Evolutionary conservation across 1,284 basidiomycete genomes (phyloP).

Genomic region (Cutaneotrichosporon sp.): DNA sequence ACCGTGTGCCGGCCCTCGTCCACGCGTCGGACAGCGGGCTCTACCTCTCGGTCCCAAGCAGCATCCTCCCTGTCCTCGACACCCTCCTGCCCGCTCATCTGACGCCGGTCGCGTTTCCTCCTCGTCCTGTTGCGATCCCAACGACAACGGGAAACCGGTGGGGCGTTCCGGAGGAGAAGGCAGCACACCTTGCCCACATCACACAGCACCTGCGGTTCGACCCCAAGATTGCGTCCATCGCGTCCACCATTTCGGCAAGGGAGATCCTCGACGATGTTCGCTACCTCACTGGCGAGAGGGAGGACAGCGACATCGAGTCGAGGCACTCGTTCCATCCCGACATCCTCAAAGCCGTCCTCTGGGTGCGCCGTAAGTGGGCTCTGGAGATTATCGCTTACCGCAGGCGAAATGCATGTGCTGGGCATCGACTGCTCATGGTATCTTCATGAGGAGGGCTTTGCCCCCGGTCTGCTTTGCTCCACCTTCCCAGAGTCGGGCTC

Average conservation of each 20-base stretch:
- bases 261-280: slow-evolving; percentile 69
- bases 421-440: slow-evolving; percentile 69
- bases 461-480: slow-evolving; percentile 77
- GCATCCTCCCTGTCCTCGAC: slow-evolving; percentile 43
- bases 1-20: slow-evolving; percentile 22
- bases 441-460: slow-evolving; percentile 63
- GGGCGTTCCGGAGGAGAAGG: slow-evolving; percentile 37
- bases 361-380: slow-evolving; percentile 62
- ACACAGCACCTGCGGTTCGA: slow-evolving; percentile 39
- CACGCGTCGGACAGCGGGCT: slow-evolving; percentile 34
- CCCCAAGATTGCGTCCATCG: slow-evolving; percentile 20
- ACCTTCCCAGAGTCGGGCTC: slow-evolving; percentile 55
- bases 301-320: slow-evolving; percentile 60
- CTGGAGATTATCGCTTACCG: background rate
- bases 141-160: slow-evolving; percentile 2
- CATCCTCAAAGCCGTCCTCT: slow-evolving; percentile 67
- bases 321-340: slow-evolving; percentile 76
- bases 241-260: slow-evolving; percentile 27
- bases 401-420: slow-evolving; percentile 62
- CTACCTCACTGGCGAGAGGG: slow-evolving; percentile 79
- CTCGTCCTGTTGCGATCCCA: slow-evolving; percentile 15
- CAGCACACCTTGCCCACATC: slow-evolving; percentile 45
- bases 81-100: slow-evolving; percentile 47
- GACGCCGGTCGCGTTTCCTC: slow-evolving; percentile 46
- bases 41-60: slow-evolving; percentile 39